Evolutionary conservation across 768 basidiomycete species (phyloP).

Genomic region (Gymnopilus dilepis): DNA sequence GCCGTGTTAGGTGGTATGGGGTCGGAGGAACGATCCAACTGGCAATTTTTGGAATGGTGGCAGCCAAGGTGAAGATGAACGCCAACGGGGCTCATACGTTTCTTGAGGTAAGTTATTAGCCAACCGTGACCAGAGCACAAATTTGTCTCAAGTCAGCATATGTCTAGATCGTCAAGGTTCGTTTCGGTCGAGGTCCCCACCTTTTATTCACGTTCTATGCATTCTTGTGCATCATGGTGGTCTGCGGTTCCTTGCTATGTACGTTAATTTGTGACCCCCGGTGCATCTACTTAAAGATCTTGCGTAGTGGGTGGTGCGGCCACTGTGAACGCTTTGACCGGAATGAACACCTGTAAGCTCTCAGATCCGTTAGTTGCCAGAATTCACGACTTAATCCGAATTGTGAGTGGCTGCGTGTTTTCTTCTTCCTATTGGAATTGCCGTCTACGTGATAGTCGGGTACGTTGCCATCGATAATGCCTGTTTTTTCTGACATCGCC

Average conservation of each 20-base stretch:
- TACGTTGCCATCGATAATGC: background rate
- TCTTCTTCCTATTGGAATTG: conserved; percentile 49
- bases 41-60: conserved; percentile 56
- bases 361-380: background rate
- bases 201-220: conserved; percentile 58
- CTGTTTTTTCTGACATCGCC: background rate
- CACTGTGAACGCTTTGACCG: conserved; percentile 49
- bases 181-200: conserved; percentile 53
- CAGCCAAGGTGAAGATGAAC: conserved; percentile 63
- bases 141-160: background rate
- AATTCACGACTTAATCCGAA: background rate
- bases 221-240: conserved; percentile 55
- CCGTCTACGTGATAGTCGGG: conserved; percentile 46
- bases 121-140: background rate
- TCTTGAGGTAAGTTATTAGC: conserved; percentile 42
- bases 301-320: conserved; percentile 49
- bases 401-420: conserved; percentile 43
- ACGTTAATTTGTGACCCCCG: conserved; percentile 18
- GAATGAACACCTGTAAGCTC: conserved; percentile 42
- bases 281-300: background rate
- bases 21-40: conserved; percentile 60
- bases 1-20: conserved; percentile 48
- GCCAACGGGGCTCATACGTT: conserved; percentile 64
- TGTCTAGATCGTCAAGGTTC: conserved; percentile 49
- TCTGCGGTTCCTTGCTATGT: conserved; percentile 56